Conservation (phyloP, 2,329 filamentous ascomycete species). For the Colletotrichum karsti region DNA sequence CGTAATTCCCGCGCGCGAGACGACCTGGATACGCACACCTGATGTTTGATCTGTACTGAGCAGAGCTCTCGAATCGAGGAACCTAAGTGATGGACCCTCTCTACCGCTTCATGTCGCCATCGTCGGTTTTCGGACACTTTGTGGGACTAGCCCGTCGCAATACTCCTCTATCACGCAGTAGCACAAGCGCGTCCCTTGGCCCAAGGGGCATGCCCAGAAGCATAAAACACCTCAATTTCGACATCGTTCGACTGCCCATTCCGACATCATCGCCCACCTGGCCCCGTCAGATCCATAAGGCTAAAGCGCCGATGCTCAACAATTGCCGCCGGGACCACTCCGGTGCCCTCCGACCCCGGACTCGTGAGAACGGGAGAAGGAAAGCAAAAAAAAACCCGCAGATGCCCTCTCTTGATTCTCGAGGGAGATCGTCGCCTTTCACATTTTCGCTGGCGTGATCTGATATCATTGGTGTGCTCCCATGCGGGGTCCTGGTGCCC, state of each 20-base stretch:
- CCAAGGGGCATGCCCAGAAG: background rate
- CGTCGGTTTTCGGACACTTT: constrained; percentile 8
- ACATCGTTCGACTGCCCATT: background rate
- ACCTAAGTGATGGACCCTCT: background rate
- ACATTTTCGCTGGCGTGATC: constrained; percentile 2
- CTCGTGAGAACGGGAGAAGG: background rate
- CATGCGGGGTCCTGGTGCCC: constrained; percentile 19
- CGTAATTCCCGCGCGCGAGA: constrained; percentile 26
- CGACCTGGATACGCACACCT: too few relatives aligned
- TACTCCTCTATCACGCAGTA: constrained; percentile 13
- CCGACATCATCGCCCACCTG: constrained; percentile 6
- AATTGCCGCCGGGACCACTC: background rate
- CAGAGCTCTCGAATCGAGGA: background rate
- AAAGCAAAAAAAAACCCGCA: background rate
- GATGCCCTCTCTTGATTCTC: constrained; percentile 16
- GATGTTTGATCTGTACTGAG: too few relatives aligned
- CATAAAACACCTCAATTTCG: background rate
- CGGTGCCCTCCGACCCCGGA: background rate
- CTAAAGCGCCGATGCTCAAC: background rate
- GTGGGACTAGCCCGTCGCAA: background rate
- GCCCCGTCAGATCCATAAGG: background rate
- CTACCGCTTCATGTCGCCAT: constrained; percentile 20
- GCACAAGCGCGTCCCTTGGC: background rate
- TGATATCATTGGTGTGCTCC: constrained; percentile 24
- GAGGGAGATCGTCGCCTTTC: constrained; percentile 10